Base-by-base conservation (phyloP, 306 rosid genomes). In the Rosa multiflora region DNA sequence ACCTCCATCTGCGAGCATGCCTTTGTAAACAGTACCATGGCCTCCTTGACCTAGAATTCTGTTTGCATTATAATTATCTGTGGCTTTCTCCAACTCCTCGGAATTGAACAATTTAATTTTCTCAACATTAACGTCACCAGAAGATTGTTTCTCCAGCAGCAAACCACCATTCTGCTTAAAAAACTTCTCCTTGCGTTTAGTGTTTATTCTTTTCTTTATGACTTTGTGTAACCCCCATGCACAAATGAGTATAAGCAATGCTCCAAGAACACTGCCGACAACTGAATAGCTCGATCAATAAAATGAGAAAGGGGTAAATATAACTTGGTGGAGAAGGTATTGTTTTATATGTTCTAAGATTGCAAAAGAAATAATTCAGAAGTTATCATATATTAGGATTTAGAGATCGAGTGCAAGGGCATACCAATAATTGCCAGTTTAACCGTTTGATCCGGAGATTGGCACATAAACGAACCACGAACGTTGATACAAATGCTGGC, bases 1-100 rank as follows among this genome's bases (percentile, higher is more conserved):
- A 49, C 39, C 56, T 61, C 84, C 77, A 43, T 81, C 80, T 0
- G 59, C 18, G 4, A 82, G 8, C 81, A 82, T 76, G 21, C 85
- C 81, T 62, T 81, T 81, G 56, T 81, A 76, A 4, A 76, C 84
- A 18, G 81, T 76, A 0, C 84, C 84, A 10, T 81, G 80, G 11
- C 84, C 84, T 76, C 84, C 84, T 51, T 61, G 56, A 2, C 84
- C 84, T 14, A 81, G 55, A 26, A 80, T 67, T 80, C 79, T 73
- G 3, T 80, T 40, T 8, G 1, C 74, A 74, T 26, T 66, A 17
- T 51, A 80, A 26, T 7, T 40, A n/a, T 80, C 74, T 1, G 83
- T 80, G 26, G 79, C 79, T 37, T 55, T 81, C 32, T 81, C 79
- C 1, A 56, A 9, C 29, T 81, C 83, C 8, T 67, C 51, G 0